Evolutionary conservation across 2,329 filamentous ascomycete species (phyloP), one percentile per base, ranked within the genome.

Genomic region (Ceratocystis albifundus): DNA sequence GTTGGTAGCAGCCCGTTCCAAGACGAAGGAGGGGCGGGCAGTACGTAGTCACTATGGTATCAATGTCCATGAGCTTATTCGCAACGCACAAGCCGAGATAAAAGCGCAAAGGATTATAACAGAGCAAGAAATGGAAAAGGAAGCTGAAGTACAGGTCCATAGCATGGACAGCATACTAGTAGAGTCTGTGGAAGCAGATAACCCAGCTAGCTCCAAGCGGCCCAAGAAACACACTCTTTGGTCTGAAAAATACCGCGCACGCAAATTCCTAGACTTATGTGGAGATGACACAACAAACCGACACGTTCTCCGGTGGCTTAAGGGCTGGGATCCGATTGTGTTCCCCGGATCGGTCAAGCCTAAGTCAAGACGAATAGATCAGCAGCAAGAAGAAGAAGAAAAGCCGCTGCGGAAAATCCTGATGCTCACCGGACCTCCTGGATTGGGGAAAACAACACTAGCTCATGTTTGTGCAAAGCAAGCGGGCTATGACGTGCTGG

Each of bases 201-300:
- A 44, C 3, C 3, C 46, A 10, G 30, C 17, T 30, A 20, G 22
- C 4, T 28, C 66, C 4, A 80, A 77, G 69, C 80, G 77, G 68
- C 72, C 75, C 0, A 80, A 77, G 67, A 78, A 76, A 69, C 82
- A 84, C 0, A 75, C 90, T 41, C 79, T 99, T 73, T 99, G 94
- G 94, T 96, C 93, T 0, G 94, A 99, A 74, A 99, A 99, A 74
- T 99, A 99, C 73, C 87, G 94, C 45, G 94, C 94, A 32, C 85
- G 85, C 68, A 93, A 86, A 71, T 99, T 97, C 72, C 89, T 92
- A 71, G 94, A 99, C 71, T 80, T 99, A 0, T 90, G 96, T 61
- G 95, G 95, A 32, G 94, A 99, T 71, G 94, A 99, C 73, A 82
- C 91, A 57, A 97, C 93, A 30, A 95, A 99, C 75, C 85, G 94